phyloP scores from a whole-genome alignment of 1,284 basidiomycete genomes.

The Anthracocystis setariae region DNA sequence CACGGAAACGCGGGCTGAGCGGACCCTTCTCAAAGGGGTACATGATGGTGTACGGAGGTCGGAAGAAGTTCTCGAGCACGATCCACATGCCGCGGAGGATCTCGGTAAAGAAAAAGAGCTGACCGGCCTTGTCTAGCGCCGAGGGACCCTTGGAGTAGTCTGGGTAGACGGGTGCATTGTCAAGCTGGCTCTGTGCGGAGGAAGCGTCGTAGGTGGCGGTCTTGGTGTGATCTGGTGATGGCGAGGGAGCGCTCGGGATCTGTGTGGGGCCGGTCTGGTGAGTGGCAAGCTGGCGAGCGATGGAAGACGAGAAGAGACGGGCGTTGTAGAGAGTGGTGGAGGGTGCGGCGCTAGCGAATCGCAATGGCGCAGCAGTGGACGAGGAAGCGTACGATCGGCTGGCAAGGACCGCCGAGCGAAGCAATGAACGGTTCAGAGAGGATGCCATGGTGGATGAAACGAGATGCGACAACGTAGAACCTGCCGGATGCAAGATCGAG shows the following conservation, averaged over 20 bases:
- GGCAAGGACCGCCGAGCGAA: constrained; percentile 43
- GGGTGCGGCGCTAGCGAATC: constrained; percentile 36
- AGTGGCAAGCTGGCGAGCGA: constrained; percentile 42
- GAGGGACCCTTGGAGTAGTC: constrained; percentile 75
- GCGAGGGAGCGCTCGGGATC: constrained; percentile 14
- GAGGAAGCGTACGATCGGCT: constrained; percentile 42
- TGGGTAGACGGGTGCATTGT: constrained; percentile 44
- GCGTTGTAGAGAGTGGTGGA: constrained; percentile 32
- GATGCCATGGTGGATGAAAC: constrained; percentile 26
- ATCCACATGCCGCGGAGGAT: constrained; percentile 99
- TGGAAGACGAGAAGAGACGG: constrained; percentile 44
- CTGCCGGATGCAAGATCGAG: constrained; percentile 1
- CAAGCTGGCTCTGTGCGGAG: constrained; percentile 23
- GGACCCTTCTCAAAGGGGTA: constrained; percentile 86
- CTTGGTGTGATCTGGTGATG: constrained; percentile 37
- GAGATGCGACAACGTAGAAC: background rate
- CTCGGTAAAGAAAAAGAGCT: constrained; percentile 98
- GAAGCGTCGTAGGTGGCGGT: constrained; percentile 44
- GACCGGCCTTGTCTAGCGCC: constrained; percentile 84
- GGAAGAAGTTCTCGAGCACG: constrained; percentile 97
- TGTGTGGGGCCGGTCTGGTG: constrained; percentile 48
- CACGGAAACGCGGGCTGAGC: constrained; percentile 95
- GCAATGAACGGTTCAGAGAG: constrained; percentile 46
- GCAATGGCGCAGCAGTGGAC: constrained; percentile 30
- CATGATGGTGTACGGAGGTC: constrained; percentile 96